phyloP scores from a whole-genome alignment of 257 asterid genomes.

The Knoxia roxburghii region DNA sequence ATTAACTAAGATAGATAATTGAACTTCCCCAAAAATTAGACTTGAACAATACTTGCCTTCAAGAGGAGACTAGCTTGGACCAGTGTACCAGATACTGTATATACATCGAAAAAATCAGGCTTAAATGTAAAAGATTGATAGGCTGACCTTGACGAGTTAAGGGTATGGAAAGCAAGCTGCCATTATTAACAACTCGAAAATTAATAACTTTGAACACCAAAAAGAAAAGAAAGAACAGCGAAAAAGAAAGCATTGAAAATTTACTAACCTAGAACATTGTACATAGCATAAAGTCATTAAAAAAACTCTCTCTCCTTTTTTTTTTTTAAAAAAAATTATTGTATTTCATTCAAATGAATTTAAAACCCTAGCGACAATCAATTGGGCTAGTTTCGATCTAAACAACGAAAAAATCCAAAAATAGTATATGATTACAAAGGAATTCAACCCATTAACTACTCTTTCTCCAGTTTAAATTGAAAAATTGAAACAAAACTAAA shows the following conservation, averaged over 20 bases:
- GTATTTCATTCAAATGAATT: not conserved
- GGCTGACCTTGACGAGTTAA: conserved; percentile 86
- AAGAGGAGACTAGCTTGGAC: conserved; percentile 75
- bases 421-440: not conserved
- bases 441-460: not conserved
- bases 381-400: not conserved
- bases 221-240: not conserved
- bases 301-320: no score
- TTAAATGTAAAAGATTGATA: conserved; percentile 71
- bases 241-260: not conserved
- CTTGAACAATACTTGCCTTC: conserved; percentile 44
- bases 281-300: not conserved
- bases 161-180: conserved; percentile 74
- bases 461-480: not conserved
- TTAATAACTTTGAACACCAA: not conserved
- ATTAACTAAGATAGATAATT: not conserved
- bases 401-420: not conserved
- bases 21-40: conserved; percentile 5
- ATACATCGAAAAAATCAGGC: conserved; percentile 76
- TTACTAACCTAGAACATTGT: not conserved
- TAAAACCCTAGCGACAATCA: not conserved
- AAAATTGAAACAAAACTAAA: not conserved
- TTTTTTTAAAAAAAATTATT: not conserved
- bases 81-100: conserved; percentile 44
- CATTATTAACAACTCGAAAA: conserved; percentile 6